A percentile compares a stretch with the other conserved stretches of the same genome.
Evolutionary conservation across 2,329 filamentous ascomycete genomes (phyloP).

Genomic region (Ophiostoma himal-ulmi): DNA sequence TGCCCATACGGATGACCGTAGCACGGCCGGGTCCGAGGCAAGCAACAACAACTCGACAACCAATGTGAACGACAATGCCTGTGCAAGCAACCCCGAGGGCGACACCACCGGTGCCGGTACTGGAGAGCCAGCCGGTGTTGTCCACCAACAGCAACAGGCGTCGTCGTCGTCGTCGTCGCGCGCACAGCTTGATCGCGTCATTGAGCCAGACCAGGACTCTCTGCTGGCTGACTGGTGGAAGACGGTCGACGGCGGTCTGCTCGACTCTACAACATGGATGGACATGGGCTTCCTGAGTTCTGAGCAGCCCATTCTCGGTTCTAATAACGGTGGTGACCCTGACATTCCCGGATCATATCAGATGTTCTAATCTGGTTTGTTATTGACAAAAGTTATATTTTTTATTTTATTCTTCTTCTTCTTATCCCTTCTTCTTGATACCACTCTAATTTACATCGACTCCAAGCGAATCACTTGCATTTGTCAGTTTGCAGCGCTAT

Average conservation of each 20-base stretch:
- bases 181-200: background rate
- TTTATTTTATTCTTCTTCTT: background rate
- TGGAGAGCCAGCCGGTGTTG: background rate
- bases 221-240: conserved; percentile 26
- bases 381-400: background rate
- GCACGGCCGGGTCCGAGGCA: background rate
- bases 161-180: background rate
- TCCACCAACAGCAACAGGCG: background rate
- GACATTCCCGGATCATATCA: conserved; percentile 15
- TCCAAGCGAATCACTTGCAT: background rate
- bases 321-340: conserved; percentile 8
- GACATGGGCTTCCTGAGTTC: conserved; percentile 26
- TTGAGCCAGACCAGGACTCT: conserved; percentile 23
- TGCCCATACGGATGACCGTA: conserved; percentile 6
- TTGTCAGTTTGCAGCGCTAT: background rate
- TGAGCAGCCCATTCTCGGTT: conserved; percentile 23
- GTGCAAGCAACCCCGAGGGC: background rate
- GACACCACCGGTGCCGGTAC: background rate
- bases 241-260: conserved; percentile 24
- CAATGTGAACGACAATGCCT: background rate
- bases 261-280: conserved; percentile 26
- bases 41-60: background rate
- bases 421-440: background rate
- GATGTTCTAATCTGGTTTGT: conserved; percentile 13
- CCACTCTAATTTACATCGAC: background rate